These are phyloP conservation scores for Cyclotella distinguenda DNA, from an alignment of 108 stramenopile species.

Conservation along the genomic window DNA sequence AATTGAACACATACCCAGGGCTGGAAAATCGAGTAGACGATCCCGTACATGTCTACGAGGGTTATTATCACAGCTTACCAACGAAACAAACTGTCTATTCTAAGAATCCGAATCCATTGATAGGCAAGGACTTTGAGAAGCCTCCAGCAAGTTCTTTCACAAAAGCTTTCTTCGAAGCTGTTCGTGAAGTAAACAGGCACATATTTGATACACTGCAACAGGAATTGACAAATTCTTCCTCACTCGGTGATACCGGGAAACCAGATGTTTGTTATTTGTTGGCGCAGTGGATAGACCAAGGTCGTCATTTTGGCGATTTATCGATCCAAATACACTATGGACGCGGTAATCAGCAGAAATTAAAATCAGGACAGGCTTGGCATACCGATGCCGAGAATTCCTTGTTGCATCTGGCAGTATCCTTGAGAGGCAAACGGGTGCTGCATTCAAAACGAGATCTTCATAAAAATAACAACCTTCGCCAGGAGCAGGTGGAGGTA, in stretches of 20 bases:
- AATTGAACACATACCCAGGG: constrained; percentile 20
- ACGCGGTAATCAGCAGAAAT: constrained; percentile 26
- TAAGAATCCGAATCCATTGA: constrained; percentile 30
- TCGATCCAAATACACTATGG: constrained; percentile 36
- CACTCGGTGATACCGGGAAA: constrained; percentile 2
- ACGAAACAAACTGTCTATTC: constrained; percentile 20
- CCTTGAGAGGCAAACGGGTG: constrained; percentile 27
- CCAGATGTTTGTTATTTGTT: constrained; percentile 28
- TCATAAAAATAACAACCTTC: constrained; percentile 3
- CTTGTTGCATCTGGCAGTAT: constrained; percentile 30
- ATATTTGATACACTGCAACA: constrained; percentile 20
- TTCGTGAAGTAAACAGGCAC: constrained; percentile 25
- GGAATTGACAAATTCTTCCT: constrained; percentile 9
- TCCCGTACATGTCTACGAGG: constrained; percentile 30
- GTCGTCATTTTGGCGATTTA: constrained; percentile 32
- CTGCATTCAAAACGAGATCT: constrained; percentile 24
- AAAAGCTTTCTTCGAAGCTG: constrained; percentile 25
- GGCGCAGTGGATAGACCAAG: constrained; percentile 26
- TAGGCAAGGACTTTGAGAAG: constrained; percentile 29
- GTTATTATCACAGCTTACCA: constrained; percentile 27
- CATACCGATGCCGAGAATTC: constrained; percentile 36
- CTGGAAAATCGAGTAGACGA: constrained; percentile 30
- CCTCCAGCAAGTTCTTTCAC: constrained; percentile 25
- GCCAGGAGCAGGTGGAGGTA: constrained; percentile 8
- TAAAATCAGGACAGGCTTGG: constrained; percentile 28